Percentiles rank a stretch among this genome's conserved stretches.
Conservation (phyloP, 345 rosid genomes). For the Zanthoxylum bungeanum region DNA sequence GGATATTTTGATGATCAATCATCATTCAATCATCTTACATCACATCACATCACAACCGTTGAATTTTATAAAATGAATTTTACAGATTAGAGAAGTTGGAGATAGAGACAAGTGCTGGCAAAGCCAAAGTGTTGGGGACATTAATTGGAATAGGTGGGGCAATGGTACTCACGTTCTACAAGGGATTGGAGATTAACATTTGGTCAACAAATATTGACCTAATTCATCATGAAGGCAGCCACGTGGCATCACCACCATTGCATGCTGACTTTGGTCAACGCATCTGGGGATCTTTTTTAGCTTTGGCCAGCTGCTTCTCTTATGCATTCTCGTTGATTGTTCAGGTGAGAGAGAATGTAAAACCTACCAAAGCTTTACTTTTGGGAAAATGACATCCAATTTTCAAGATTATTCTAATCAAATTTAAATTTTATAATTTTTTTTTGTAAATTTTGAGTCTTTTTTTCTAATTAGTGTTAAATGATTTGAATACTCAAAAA, state of each 20-base stretch:
- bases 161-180: slow-evolving; percentile 54
- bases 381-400: no score
- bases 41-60: no score
- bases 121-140: slow-evolving; percentile 56
- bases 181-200: slow-evolving; percentile 32
- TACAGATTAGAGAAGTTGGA: slow-evolving; percentile 46
- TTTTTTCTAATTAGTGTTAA: no score
- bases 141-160: slow-evolving; percentile 51
- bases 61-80: no score
- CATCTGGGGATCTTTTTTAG: slow-evolving; percentile 26
- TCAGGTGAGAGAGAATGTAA: no score
- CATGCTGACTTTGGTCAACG: not conserved
- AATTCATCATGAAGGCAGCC: slow-evolving; percentile 26
- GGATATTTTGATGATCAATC: no score
- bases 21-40: no score
- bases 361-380: no score
- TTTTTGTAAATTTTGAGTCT: no score
- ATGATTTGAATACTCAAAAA: no score
- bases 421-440: no score
- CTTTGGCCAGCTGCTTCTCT: slow-evolving; percentile 27
- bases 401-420: no score
- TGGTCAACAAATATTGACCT: slow-evolving; percentile 38
- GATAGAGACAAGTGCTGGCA: slow-evolving; percentile 30
- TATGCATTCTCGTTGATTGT: not conserved
- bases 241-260: not conserved